Evolutionary conservation across 352 stramenopile species (phyloP).

Genomic region (Globisporangium irregulare): DNA sequence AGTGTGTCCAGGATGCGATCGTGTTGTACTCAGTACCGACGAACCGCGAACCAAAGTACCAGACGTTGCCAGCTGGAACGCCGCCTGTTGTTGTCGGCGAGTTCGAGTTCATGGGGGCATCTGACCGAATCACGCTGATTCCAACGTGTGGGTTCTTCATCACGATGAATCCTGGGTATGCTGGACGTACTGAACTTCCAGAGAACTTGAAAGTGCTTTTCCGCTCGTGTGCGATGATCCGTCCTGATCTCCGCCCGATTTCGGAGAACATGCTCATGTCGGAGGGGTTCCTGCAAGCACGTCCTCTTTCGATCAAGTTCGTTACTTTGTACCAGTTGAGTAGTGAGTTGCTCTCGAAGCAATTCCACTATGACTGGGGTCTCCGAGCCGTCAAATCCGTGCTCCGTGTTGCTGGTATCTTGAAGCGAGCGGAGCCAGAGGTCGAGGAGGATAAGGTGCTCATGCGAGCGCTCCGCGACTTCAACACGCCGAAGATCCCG

Average conservation of each 20-base stretch:
- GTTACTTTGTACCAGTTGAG: constrained; percentile 89
- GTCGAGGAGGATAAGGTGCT: constrained; percentile 87
- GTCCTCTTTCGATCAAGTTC: constrained; percentile 91
- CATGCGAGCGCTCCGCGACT: constrained; percentile 83
- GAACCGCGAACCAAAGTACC: constrained; percentile 95
- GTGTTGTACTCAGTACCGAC: constrained; percentile 87
- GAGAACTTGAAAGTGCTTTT: constrained; percentile 93
- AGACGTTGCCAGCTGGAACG: constrained; percentile 90
- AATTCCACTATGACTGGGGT: constrained; percentile 92
- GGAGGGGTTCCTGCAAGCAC: constrained; percentile 84
- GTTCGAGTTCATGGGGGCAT: constrained; percentile 87
- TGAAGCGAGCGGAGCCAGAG: constrained; percentile 79
- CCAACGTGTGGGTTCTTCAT: constrained; percentile 93
- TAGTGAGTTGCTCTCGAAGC: constrained; percentile 81
- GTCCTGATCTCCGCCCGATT: constrained; percentile 91
- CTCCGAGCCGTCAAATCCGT: constrained; percentile 89
- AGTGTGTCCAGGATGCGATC: constrained; percentile 84
- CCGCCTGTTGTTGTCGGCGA: constrained; percentile 88
- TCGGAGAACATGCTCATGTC: constrained; percentile 91
- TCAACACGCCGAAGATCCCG: constrained; percentile 88
- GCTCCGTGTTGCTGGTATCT: constrained; percentile 79
- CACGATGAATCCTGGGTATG: constrained; percentile 95
- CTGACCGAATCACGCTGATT: constrained; percentile 82
- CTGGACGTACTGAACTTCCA: constrained; percentile 81
- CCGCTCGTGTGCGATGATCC: constrained; percentile 92